Evolutionary conservation across 2,329 filamentous ascomycete species (phyloP).

Genomic region (Hypoxylon sp.): DNA sequence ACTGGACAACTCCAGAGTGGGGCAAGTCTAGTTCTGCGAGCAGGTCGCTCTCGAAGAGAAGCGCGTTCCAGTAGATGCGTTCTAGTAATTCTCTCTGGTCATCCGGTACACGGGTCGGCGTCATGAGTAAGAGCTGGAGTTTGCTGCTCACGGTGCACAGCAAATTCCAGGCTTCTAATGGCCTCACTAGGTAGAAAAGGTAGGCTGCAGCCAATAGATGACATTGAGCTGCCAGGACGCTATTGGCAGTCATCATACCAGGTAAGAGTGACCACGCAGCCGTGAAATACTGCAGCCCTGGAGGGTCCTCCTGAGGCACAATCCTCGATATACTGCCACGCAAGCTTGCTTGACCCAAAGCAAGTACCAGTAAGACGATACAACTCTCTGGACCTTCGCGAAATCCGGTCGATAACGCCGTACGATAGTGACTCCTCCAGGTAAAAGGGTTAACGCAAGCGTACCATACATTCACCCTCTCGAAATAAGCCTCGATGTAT

Average conservation of each 20-base stretch:
- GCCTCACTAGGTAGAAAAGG: constrained; percentile 83
- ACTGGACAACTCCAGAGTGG: constrained; percentile 84
- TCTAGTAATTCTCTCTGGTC: constrained; percentile 80
- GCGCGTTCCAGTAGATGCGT: constrained; percentile 85
- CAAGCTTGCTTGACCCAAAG: constrained; percentile 81
- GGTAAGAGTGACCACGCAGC: constrained; percentile 84
- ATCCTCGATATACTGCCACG: constrained; percentile 81
- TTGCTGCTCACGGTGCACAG: constrained; percentile 85
- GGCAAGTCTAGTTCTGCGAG: constrained; percentile 84
- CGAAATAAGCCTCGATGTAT: constrained; percentile 84
- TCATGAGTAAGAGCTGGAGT: constrained; percentile 80
- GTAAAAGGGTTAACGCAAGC: constrained; percentile 86
- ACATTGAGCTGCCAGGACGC: constrained; percentile 82
- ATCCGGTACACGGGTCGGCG: constrained; percentile 76
- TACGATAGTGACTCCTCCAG: constrained; percentile 81
- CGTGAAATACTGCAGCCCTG: constrained; percentile 82
- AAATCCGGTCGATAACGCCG: constrained; percentile 80
- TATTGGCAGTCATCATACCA: constrained; percentile 83
- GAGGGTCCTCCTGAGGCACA: constrained; percentile 75
- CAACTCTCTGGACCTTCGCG: constrained; percentile 85
- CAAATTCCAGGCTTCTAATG: constrained; percentile 85
- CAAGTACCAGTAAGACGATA: constrained; percentile 81
- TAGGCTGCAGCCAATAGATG: constrained; percentile 85
- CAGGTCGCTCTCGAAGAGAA: constrained; percentile 84
- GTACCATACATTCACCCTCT: constrained; percentile 86